Base-by-base conservation (phyloP, 495 filamentous ascomycete genomes). In the Hypomontagnella monticulosa region DNA sequence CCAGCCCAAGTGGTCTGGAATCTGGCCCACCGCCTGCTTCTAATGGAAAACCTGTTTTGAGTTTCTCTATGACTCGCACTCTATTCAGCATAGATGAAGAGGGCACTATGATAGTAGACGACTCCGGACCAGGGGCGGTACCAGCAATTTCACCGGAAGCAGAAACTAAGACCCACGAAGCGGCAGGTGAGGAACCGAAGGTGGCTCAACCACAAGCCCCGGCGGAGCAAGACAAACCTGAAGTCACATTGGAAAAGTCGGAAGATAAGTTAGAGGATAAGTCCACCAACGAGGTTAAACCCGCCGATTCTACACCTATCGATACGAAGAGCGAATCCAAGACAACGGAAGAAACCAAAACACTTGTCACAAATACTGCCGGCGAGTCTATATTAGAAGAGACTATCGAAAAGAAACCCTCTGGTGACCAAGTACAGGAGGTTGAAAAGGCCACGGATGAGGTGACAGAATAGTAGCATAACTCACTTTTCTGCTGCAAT, bases 281-380 rank as follows among this genome's bases (percentile, higher is more conserved):
- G 3, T 7, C 38, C 12, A 72, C 74, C 30, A 61, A 27, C 23
- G 23, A 27, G 23, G 23, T 62, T 16, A 41, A 27, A 19, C 30
- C 40, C 14, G 43, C 20, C 9, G 57, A 63, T 23, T 36, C 56
- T 2, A 44, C 57, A 4, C 46, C 60, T 8, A 58, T 33, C 1
- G 69, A 61, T 23, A 40, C 47, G 9, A 20, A 48, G 48, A 54
- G 32, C 52, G 60, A 55, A 42, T 18, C 54, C 37, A 63, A 53
- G 48, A 8, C 44, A 30, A 27, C 37, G 30, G 74, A 74, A 36
- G 71, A 71, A 40, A 72, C 60, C 4, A 76, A 76, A 65, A 73
- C 81, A 0, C 68, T 87, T 3, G 83, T 76, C 51, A 83, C 82
- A 51, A 87, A 87, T 59, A 80, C 74, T n/a, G 83, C 85, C 9